Evolutionary conservation across 2,329 filamentous ascomycete species (phyloP).

Genomic region (Epichloe sp.): DNA sequence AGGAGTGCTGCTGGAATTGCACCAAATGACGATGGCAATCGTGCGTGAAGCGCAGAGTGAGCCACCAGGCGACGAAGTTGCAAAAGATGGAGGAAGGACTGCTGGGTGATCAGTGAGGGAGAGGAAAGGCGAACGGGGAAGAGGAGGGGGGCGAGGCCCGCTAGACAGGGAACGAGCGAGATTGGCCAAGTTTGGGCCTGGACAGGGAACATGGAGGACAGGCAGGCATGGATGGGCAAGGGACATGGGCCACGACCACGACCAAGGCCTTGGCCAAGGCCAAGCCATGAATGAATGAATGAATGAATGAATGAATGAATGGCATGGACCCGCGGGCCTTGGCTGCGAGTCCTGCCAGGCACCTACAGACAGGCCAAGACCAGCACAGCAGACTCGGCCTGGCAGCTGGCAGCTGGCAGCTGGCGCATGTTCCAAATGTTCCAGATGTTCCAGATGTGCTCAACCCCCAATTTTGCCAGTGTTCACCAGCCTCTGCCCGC

Average conservation of each 20-base stretch:
- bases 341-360: neutral
- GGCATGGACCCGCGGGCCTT: neutral
- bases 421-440: neutral
- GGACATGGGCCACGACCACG: neutral
- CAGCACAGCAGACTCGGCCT: no score
- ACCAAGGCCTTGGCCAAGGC: neutral
- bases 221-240: neutral
- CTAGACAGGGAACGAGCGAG: constrained; percentile 6
- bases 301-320: no score
- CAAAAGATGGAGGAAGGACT: constrained; percentile 4
- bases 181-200: constrained; percentile 2
- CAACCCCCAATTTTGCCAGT: neutral
- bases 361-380: no score
- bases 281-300: no score
- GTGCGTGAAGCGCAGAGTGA: constrained; percentile 4
- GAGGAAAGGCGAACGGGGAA: constrained; percentile 6
- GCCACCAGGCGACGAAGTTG: constrained; percentile 5
- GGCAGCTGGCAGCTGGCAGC: neutral
- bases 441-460: neutral
- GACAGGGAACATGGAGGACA: neutral
- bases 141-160: constrained; percentile 5
- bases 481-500: neutral
- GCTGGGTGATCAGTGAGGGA: constrained; percentile 6
- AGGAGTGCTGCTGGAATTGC: constrained; percentile 43
- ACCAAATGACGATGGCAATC: constrained; percentile 23